These are phyloP conservation scores for Populus tomentosa DNA, from an alignment of 441 rosid genomes.

Conservation along the genomic window DNA sequence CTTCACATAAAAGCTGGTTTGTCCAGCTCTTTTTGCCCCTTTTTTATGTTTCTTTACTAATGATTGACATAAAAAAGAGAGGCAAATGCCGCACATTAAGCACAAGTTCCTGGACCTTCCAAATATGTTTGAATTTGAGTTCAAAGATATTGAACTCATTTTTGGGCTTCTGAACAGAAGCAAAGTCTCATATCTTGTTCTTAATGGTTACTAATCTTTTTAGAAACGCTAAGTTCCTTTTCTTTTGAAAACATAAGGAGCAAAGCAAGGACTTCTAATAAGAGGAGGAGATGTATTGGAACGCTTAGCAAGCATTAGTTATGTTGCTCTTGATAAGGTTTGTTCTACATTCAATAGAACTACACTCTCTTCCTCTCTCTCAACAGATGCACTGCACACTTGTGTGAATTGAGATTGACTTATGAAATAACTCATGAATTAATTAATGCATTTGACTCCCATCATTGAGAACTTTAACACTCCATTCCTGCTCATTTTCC, in stretches of 20 bases:
- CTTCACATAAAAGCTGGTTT: not conserved
- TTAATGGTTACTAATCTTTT: conserved; percentile 1
- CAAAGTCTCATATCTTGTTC: not conserved
- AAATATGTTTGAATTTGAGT: not conserved
- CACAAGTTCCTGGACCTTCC: not conserved
- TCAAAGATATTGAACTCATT: not conserved
- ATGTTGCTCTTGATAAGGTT: conserved; percentile 90
- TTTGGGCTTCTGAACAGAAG: not conserved
- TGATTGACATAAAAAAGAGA: not conserved
- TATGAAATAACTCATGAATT: not conserved
- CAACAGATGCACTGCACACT: not conserved
- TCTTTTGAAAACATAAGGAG: conserved; percentile 53
- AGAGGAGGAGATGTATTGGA: conserved; percentile 97
- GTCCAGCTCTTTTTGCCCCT: not conserved
- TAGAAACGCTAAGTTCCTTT: conserved; percentile 2
- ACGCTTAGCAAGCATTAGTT: conserved; percentile 69
- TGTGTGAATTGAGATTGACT: not conserved
- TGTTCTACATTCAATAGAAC: conserved; percentile 6
- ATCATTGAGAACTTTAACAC: not conserved
- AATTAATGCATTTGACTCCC: not conserved
- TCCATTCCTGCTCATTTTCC: conserved; percentile 1
- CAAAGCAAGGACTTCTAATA: conserved; percentile 87
- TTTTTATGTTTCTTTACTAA: not conserved
- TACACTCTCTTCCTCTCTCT: not conserved
- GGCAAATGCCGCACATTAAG: not conserved